Evolutionary conservation across 441 rosid species (phyloP).

Genomic region (Brassica hybrid): DNA sequence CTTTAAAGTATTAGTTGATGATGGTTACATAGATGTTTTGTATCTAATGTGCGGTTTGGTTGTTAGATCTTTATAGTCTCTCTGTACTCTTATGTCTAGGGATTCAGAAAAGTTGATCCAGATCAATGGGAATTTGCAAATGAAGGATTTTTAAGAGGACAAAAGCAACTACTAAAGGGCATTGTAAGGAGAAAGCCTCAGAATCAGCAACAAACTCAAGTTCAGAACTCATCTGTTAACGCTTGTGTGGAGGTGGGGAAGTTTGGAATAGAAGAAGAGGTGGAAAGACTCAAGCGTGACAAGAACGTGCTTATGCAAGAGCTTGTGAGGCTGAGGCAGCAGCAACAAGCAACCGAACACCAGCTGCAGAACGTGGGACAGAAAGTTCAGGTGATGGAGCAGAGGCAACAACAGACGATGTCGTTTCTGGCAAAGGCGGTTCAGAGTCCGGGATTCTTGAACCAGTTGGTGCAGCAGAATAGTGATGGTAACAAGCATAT

Average conservation of each 20-base stretch:
- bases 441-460: conserved; percentile 58
- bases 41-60: not conserved
- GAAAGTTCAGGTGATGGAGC: conserved; percentile 61
- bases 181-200: conserved; percentile 54
- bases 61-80: not conserved
- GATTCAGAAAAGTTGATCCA: conserved; percentile 64
- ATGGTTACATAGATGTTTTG: not conserved
- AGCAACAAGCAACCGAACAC: conserved; percentile 55
- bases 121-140: conserved; percentile 64
- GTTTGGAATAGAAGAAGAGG: conserved; percentile 61
- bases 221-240: conserved; percentile 45
- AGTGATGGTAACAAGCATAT: conserved; percentile 50
- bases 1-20: not conserved
- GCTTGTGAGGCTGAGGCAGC: conserved; percentile 63
- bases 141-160: conserved; percentile 60
- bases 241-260: conserved; percentile 70
- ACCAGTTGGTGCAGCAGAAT: conserved; percentile 57
- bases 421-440: conserved; percentile 68
- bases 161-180: conserved; percentile 53
- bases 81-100: conserved; percentile 40
- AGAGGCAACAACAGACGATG: conserved; percentile 73
- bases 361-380: conserved; percentile 55
- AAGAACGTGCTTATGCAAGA: conserved; percentile 63
- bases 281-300: conserved; percentile 57
- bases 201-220: conserved; percentile 53